Conservation (phyloP, 441 rosid genomes). For the Theobroma grandiflorum region DNA sequence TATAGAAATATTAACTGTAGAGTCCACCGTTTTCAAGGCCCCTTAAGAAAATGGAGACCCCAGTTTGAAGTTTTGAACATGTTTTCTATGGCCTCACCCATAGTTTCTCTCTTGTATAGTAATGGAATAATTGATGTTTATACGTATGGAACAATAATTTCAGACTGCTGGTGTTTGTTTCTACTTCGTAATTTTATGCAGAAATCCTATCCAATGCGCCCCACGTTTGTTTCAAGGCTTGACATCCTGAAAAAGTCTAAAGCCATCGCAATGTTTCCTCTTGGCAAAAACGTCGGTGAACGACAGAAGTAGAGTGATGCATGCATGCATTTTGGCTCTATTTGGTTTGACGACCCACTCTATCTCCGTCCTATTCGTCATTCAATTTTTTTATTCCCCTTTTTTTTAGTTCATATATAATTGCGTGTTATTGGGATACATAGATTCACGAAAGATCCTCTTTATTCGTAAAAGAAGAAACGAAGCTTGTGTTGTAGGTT, state of each 20-base stretch:
- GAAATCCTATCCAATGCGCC: background rate
- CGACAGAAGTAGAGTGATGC: background rate
- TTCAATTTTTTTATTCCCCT: background rate
- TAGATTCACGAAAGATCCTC: background rate
- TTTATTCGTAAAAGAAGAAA: background rate
- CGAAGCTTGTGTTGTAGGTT: background rate
- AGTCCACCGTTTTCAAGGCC: background rate
- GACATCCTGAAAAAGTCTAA: no score
- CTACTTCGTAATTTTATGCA: background rate
- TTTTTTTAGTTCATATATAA: no score
- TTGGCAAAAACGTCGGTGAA: background rate
- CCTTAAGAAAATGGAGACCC: background rate
- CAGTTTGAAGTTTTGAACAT: background rate
- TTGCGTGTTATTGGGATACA: background rate
- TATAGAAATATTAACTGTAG: background rate
- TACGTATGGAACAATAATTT: background rate
- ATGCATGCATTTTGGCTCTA: conserved; percentile 11
- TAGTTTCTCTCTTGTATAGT: background rate
- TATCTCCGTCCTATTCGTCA: background rate
- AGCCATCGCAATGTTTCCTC: no score
- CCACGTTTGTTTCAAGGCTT: background rate
- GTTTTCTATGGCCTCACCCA: background rate
- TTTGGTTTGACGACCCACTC: background rate
- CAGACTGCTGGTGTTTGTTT: background rate
- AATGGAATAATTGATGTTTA: no score